Base-by-base conservation (phyloP, 106 monocot species). In the Dendrobium catenatum region DNA sequence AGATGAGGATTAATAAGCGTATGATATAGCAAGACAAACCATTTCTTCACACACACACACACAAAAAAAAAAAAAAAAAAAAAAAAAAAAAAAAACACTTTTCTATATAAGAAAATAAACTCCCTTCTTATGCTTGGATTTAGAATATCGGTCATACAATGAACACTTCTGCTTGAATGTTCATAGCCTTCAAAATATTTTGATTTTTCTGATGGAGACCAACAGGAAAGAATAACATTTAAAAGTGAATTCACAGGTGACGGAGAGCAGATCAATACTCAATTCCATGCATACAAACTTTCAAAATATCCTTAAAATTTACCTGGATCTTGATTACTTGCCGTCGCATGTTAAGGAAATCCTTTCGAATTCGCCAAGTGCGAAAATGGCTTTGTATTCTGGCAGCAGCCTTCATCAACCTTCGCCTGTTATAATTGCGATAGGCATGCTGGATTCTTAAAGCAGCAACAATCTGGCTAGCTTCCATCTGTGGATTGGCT, bases 361-460 rank as follows among this genome's bases (percentile, higher is more conserved):
- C 55, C 73, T 77, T 92, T 66, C 97, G 84, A 6, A 81, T 83
- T 55, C 91, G 87, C 94, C 92, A 91, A 8, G 97, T 98, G 13
- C 97, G 89, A 78, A 90, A 98, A 83, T 87, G 88, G 56, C 88
- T 91, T 83, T 98, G 94, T 82, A 98, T 98, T 26, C 86, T 84
- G 47, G 86, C 88, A 73, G 91, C 94, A 78, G 97, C 97, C 46
- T 83, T 93, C 91, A 98, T 88, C 82, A 85, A 64, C 82, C 83
- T 98, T 81, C 86, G 77, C 73, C 88, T 81, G 49, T 73, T 89
- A 55, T 93, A 82, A 26, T 87, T 91, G 29, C 88, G 89, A 78
- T 85, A 95, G 15, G 97, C 97, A 80, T 91, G 86, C 64, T 98
- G 97, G 83, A 98, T 98, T 86, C 78, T 98, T 49, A 98, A 47